These are phyloP conservation scores for Nymphaea colorata DNA, from an alignment of 164 flowering plant genomes.

Conservation along the genomic window DNA sequence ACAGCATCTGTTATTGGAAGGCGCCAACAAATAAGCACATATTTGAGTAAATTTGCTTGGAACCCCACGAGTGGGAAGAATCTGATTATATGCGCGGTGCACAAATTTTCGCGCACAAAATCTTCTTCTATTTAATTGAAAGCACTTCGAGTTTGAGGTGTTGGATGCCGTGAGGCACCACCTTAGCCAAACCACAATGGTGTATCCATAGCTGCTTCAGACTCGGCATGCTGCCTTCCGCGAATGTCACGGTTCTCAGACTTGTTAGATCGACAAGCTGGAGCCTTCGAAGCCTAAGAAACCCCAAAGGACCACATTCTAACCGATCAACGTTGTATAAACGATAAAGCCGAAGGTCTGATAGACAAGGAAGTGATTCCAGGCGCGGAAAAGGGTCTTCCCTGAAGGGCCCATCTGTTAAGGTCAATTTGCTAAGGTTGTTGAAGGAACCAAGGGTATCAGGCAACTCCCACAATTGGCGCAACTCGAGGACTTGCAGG, in stretches of 20 bases:
- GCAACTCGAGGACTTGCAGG: slow-evolving; percentile 1
- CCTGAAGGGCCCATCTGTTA: not conserved
- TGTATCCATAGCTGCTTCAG: slow-evolving; percentile 2
- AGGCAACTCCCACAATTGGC: not conserved
- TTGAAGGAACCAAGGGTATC: not conserved
- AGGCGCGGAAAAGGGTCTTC: slow-evolving; percentile 7
- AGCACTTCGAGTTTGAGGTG: not conserved
- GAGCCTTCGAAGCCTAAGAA: not conserved
- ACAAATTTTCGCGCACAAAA: too few species aligned
- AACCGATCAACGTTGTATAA: slow-evolving; percentile 5
- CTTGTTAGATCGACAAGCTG: not conserved
- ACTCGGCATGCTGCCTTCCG: slow-evolving; percentile 4
- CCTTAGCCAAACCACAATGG: slow-evolving; percentile 1
- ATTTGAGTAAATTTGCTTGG: too few species aligned
- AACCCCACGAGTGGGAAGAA: too few species aligned
- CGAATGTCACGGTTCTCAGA: not conserved
- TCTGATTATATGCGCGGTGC: too few species aligned
- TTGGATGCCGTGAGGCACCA: not conserved
- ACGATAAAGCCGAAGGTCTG: slow-evolving; percentile 3
- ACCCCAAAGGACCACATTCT: not conserved
- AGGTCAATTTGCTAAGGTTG: not conserved
- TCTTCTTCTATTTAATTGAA: too few species aligned
- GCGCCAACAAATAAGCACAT: too few species aligned
- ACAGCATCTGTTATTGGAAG: too few species aligned
- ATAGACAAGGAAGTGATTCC: slow-evolving; percentile 6